Percentiles rank a stretch among this genome's conserved stretches.
Evolutionary conservation across 352 stramenopile species (phyloP).

Genomic region (Plasmopara viticola): DNA sequence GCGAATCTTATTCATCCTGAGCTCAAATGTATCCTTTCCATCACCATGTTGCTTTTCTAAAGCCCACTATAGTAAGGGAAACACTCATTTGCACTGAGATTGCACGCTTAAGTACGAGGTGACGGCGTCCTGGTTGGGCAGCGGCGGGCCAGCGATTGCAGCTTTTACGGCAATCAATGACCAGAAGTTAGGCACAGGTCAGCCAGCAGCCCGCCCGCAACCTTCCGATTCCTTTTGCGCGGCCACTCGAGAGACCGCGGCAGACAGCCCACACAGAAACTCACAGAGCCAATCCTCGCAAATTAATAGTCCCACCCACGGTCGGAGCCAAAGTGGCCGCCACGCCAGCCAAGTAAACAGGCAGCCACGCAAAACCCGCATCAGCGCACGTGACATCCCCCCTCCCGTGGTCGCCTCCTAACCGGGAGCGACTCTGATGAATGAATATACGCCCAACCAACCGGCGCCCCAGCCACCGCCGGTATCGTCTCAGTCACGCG

Average conservation of each 20-base stretch:
- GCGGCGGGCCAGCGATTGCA: constrained; percentile 18
- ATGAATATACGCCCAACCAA: constrained; percentile 35
- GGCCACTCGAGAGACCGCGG: constrained; percentile 16
- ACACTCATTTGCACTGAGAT: constrained; percentile 5
- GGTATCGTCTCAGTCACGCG: constrained; percentile 16
- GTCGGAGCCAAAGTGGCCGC: constrained; percentile 21
- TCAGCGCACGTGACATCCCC: constrained; percentile 6
- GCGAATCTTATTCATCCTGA: constrained; percentile 28
- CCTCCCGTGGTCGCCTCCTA: constrained; percentile 9
- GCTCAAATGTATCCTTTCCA: constrained; percentile 2
- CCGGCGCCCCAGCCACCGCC: constrained; percentile 11
- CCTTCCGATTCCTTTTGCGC: constrained; percentile 25
- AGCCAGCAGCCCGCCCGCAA: constrained; percentile 15
- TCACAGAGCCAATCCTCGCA: constrained; percentile 30
- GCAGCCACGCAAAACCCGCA: constrained; percentile 7
- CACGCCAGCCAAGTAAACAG: constrained; percentile 30
- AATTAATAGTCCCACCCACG: constrained; percentile 36
- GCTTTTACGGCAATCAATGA: constrained; percentile 34
- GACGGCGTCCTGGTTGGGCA: constrained; percentile 13
- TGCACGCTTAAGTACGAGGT: constrained; percentile 18
- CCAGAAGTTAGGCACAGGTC: constrained; percentile 23
- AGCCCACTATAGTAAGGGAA: constrained; percentile 3
- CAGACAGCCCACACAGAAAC: constrained; percentile 27
- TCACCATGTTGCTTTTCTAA: constrained; percentile 3
- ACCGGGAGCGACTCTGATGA: constrained; percentile 27